Conservation (phyloP, 2,329 filamentous ascomycete species). For the Alternaria conjuncta region DNA sequence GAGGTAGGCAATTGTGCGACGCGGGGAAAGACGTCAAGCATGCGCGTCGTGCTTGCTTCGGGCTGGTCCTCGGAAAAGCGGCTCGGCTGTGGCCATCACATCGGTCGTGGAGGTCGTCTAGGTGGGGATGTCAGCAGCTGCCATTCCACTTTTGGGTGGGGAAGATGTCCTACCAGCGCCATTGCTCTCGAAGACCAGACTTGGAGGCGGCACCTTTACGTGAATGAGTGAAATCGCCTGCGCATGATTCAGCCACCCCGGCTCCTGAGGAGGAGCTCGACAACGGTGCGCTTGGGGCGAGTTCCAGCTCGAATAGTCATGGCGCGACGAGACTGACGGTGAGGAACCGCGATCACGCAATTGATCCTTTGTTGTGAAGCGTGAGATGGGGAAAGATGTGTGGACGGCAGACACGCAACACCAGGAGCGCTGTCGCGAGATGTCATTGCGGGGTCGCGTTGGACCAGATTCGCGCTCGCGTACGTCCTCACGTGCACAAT, state of each 20-base stretch:
- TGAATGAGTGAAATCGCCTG: fast-evolving
- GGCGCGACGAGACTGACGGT: background rate
- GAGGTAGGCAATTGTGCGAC: background rate
- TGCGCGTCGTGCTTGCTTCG: background rate
- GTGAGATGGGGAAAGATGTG: no score
- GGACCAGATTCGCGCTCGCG: background rate
- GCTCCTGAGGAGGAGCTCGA: background rate
- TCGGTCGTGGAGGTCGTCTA: background rate
- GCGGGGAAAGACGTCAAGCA: background rate
- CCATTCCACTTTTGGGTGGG: background rate
- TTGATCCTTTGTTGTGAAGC: background rate
- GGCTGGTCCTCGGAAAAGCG: background rate
- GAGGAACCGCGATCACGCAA: background rate
- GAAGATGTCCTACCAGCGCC: background rate
- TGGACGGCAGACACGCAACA: background rate
- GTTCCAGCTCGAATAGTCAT: background rate
- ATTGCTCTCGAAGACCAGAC: background rate
- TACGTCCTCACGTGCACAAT: background rate
- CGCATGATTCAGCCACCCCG: background rate
- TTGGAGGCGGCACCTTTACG: background rate
- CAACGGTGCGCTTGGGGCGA: background rate
- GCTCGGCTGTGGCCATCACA: background rate
- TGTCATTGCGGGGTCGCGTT: background rate
- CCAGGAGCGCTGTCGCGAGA: background rate
- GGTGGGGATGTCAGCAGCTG: background rate